Base-by-base conservation (phyloP, 2,329 filamentous ascomycete species). In the Colletotrichum sp. region DNA sequence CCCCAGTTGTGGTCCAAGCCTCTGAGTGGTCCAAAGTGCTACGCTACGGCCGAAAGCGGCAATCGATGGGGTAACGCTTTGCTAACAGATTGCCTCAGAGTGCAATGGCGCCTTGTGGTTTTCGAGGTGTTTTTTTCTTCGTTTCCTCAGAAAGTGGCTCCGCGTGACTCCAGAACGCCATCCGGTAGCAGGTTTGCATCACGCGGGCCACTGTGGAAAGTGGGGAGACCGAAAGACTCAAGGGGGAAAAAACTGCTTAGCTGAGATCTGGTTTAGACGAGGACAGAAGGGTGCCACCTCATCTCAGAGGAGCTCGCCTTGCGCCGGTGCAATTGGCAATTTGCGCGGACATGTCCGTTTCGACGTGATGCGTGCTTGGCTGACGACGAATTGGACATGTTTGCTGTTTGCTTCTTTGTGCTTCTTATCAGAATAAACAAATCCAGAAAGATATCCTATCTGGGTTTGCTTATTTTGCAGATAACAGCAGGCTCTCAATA, bases 11-110 rank as follows among this genome's bases (percentile, higher is more conserved):
- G 48, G 56, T 34, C 58, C 56, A 66, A 68, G 67, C 60, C 65
- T 64, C 38, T 48, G n/a, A 34, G 24, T 68, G 71, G 48, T 24
- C 12, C 36, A 43, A 21, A 36, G 12, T 52, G 64, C 36, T 15
- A 61, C 70, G 70, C 70, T 73, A 73, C 21, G 28, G 48, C 65
- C 73, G 65, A 61, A 76, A 68, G 43, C 26, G 70, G 73, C 60
- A 76, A 76, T 73, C 73, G 52, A 67, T 76, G 71, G 71, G 73
- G 70, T 73, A 76, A 76, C 64, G 64, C 64, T 76, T 76, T 73
- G 64, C 70, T 66, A 71, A 76, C 66, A 66, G 73, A 69, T 73
- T 76, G 70, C 64, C 60, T 28, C 48, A 73, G 24, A 52, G 8
- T 3, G 34, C 36, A 60, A 76, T 76, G 65, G 73, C 73, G 73